These are phyloP conservation scores for Apiospora kogelbergensis DNA, from an alignment of 2,329 filamentous ascomycete genomes.

Conservation along the genomic window DNA sequence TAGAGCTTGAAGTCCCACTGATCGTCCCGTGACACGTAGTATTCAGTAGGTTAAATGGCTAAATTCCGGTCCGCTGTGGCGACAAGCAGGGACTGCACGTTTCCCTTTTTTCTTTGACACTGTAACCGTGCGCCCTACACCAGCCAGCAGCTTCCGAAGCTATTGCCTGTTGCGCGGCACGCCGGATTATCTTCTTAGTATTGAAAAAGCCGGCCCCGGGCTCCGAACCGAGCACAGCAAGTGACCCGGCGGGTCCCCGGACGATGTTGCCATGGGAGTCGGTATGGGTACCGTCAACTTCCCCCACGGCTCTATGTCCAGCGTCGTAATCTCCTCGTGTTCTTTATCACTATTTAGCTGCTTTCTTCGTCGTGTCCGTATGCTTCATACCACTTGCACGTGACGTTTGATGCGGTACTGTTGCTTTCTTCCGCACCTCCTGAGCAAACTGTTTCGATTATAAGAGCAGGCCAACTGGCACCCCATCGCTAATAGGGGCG, in stretches of 20 bases:
- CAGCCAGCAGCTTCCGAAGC: neutral
- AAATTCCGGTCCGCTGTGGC: neutral
- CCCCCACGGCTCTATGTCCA: neutral
- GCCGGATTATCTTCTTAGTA: neutral
- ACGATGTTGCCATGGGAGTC: neutral
- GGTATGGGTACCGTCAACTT: neutral
- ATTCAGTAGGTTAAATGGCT: neutral
- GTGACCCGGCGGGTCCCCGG: neutral
- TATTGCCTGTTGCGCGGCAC: neutral
- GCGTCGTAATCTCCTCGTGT: neutral
- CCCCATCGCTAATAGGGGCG: neutral
- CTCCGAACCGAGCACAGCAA: neutral
- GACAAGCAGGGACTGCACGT: neutral
- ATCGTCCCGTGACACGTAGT: neutral
- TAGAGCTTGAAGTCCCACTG: neutral
- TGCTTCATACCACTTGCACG: too few relatives aligned
- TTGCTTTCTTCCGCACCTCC: neutral
- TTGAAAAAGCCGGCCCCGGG: neutral
- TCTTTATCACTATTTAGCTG: neutral
- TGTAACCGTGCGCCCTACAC: neutral
- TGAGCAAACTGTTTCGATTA: neutral
- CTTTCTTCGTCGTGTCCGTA: neutral
- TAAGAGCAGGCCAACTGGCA: neutral
- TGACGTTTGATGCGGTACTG: neutral
- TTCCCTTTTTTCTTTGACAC: neutral